A percentile compares a stretch with the other conserved stretches of the same genome.
Evolutionary conservation across 768 basidiomycete genomes (phyloP).

Genomic region (Lactifluus echinatus): DNA sequence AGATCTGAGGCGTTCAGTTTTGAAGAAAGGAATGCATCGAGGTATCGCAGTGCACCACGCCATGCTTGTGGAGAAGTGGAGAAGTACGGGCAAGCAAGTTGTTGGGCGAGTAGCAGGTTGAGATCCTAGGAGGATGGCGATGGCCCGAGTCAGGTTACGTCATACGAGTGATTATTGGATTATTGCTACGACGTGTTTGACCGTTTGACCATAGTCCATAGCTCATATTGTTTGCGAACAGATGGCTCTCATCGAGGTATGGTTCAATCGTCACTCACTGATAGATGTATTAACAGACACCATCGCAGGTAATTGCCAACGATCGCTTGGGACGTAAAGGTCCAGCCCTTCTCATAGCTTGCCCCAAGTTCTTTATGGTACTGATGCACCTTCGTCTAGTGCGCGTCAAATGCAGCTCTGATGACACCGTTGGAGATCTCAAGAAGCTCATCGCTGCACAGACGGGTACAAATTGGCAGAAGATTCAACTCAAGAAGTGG

Average conservation of each 20-base stretch:
- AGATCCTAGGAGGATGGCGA: too few species aligned
- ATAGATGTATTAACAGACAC: slow-evolving; percentile 2
- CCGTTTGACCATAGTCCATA: neutral
- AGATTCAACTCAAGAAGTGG: slow-evolving; percentile 98
- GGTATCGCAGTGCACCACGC: slow-evolving; percentile 1
- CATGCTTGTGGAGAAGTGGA: slow-evolving; percentile 1
- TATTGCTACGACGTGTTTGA: too few species aligned
- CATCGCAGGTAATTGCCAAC: slow-evolving; percentile 78
- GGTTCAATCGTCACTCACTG: neutral
- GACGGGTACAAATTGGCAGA: slow-evolving; percentile 75
- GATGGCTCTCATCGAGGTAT: slow-evolving; percentile 30
- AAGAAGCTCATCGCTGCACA: slow-evolving; percentile 97
- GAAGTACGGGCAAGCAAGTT: neutral
- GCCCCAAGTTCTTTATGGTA: neutral
- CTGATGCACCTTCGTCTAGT: slow-evolving; percentile 38
- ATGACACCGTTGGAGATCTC: slow-evolving; percentile 95
- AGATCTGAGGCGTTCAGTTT: neutral
- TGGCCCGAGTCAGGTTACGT: slow-evolving; percentile 7
- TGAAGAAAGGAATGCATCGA: too few species aligned
- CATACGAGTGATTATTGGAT: too few species aligned
- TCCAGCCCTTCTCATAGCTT: slow-evolving; percentile 27
- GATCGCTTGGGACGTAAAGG: slow-evolving; percentile 94
- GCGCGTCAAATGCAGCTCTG: slow-evolving; percentile 88
- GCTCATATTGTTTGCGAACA: neutral
- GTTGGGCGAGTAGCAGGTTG: neutral